Percentiles rank a stretch among this genome's conserved stretches.
Conservation (phyloP, 345 rosid genomes). For the Pistacia integerrima region DNA sequence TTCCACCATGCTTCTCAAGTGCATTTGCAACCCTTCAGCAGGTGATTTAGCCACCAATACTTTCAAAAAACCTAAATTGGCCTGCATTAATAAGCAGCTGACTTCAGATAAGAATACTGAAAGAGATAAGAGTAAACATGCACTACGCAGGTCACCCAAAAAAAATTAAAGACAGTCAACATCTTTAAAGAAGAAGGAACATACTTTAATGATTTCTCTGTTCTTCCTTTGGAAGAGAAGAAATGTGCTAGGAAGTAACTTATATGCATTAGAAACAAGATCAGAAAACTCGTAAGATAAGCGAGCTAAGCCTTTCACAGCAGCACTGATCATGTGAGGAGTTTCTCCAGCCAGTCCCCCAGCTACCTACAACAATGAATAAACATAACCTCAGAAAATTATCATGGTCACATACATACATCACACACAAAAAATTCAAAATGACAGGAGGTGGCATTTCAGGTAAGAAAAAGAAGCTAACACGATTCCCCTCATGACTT, state of each 20-base stretch:
- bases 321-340: constrained; percentile 98
- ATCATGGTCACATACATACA: background rate
- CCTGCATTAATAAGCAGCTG: constrained; percentile 54
- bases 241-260: constrained; percentile 85
- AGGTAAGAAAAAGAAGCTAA: background rate
- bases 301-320: constrained; percentile 92
- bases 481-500: background rate
- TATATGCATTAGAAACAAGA: constrained; percentile 75
- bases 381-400: background rate
- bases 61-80: constrained; percentile 85
- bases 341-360: constrained; percentile 92
- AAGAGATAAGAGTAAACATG: background rate
- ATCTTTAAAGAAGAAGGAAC: constrained; percentile 20
- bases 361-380: constrained; percentile 64
- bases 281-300: constrained; percentile 93
- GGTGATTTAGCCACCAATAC: constrained; percentile 94
- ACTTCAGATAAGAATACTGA: constrained; percentile 18
- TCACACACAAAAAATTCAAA: background rate
- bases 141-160: background rate
- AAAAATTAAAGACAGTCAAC: background rate
- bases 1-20: constrained; percentile 72
- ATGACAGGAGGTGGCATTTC: background rate
- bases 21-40: constrained; percentile 71
- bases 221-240: constrained; percentile 86
- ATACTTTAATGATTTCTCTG: constrained; percentile 82